A percentile compares a stretch with the other conserved stretches of the same genome.
Evolutionary conservation across 495 filamentous ascomycete genomes (phyloP).

Genomic region (Chaetomium cochliodes): DNA sequence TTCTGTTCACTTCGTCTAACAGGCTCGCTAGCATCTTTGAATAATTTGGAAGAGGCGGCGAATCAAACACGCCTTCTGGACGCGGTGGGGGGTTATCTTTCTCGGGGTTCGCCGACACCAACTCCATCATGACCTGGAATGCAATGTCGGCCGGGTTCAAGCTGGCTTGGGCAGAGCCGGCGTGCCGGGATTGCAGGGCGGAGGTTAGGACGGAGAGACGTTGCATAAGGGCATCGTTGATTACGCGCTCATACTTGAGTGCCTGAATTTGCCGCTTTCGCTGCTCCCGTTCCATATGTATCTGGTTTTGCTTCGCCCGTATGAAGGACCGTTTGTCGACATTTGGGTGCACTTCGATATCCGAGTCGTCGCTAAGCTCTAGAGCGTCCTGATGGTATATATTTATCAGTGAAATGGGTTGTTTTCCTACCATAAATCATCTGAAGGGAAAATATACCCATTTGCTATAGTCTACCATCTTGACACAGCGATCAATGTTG

Average conservation of each 20-base stretch:
- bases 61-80: slow-evolving; percentile 71
- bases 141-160: slow-evolving; percentile 72
- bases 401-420: neutral
- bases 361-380: slow-evolving; percentile 95
- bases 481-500: neutral
- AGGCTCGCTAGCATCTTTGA: slow-evolving; percentile 92
- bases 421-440: neutral
- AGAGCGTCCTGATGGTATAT: slow-evolving; percentile 63
- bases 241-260: slow-evolving; percentile 81
- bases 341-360: slow-evolving; percentile 97
- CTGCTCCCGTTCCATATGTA: slow-evolving; percentile 81
- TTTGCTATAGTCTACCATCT: slow-evolving; percentile 81
- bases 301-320: slow-evolving; percentile 94
- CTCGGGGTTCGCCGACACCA: slow-evolving; percentile 57
- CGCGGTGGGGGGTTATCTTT: slow-evolving; percentile 73
- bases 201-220: neutral
- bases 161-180: slow-evolving; percentile 64
- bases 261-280: slow-evolving; percentile 85
- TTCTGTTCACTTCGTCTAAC: slow-evolving; percentile 90
- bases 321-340: slow-evolving; percentile 99
- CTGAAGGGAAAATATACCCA: slow-evolving; percentile 54
- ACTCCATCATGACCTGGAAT: slow-evolving; percentile 82
- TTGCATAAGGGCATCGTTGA: slow-evolving; percentile 82
- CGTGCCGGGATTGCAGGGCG: slow-evolving; percentile 48
- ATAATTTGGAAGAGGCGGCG: slow-evolving; percentile 68